These are phyloP conservation scores for Lagenidium sp. DNA, from an alignment of 352 stramenopile genomes.

Conservation along the genomic window DNA sequence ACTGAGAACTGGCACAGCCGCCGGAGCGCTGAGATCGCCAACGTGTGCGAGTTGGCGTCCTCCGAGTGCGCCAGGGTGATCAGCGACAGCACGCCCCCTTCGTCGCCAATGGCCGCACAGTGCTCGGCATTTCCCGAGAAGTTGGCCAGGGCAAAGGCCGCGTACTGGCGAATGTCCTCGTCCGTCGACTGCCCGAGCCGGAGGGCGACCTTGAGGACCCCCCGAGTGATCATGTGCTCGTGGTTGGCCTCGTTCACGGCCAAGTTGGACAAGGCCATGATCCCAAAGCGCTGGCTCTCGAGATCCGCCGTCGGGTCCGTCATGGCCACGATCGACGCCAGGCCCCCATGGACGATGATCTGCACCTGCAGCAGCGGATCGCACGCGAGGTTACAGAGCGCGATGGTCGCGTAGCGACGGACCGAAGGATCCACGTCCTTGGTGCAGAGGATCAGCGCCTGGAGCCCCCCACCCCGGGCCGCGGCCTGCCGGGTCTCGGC, in stretches of 20 bases:
- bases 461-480: conserved; percentile 86
- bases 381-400: conserved; percentile 93
- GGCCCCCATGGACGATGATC: conserved; percentile 90
- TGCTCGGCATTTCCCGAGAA: conserved; percentile 86
- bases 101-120: conserved; percentile 80
- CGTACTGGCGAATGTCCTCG: conserved; percentile 84
- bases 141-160: conserved; percentile 91
- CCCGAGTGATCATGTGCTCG: conserved; percentile 82
- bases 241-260: conserved; percentile 93
- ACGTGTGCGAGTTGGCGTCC: conserved; percentile 85
- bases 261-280: conserved; percentile 94
- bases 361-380: conserved; percentile 85
- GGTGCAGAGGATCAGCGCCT: conserved; percentile 81
- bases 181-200: conserved; percentile 61
- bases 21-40: conserved; percentile 89
- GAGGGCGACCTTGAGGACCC: conserved; percentile 78
- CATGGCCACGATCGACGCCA: conserved; percentile 83
- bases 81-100: conserved; percentile 87
- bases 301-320: conserved; percentile 47
- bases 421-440: conserved; percentile 87
- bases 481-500: conserved; percentile 81
- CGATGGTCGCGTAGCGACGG: conserved; percentile 91
- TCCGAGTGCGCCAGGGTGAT: conserved; percentile 85
- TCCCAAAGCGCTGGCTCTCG: conserved; percentile 86
- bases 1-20: conserved; percentile 87